phyloP scores from a whole-genome alignment of 768 basidiomycete species.

The Mrakia hoshinonis region DNA sequence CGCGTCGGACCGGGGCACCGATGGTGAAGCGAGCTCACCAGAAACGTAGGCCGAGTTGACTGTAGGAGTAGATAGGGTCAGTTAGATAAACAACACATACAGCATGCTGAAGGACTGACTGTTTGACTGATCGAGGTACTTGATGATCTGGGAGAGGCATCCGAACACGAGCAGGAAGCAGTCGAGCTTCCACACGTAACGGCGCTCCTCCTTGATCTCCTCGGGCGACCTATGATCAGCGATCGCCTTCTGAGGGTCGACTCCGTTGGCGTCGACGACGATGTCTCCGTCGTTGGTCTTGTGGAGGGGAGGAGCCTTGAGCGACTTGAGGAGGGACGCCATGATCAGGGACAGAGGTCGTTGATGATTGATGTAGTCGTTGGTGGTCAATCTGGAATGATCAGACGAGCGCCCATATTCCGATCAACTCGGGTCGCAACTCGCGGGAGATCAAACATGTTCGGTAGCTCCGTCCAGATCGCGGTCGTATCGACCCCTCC shows the following conservation, averaged over 20 bases:
- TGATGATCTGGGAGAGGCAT: conserved; percentile 34
- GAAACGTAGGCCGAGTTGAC: background rate
- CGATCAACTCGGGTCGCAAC: no score
- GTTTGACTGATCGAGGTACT: conserved; percentile 33
- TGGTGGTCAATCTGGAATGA: background rate
- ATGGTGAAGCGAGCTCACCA: background rate
- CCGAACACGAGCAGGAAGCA: conserved; percentile 32
- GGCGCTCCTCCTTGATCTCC: conserved; percentile 16
- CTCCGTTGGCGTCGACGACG: background rate
- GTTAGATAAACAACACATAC: no score
- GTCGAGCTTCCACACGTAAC: conserved; percentile 34
- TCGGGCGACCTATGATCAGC: background rate
- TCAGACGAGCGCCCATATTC: no score
- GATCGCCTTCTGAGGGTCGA: conserved; percentile 8
- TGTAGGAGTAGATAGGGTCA: no score
- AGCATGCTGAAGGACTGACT: no score
- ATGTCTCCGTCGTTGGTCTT: background rate
- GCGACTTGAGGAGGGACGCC: background rate
- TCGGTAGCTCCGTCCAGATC: no score
- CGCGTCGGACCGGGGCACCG: background rate
- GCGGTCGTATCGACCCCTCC: no score
- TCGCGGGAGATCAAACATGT: no score
- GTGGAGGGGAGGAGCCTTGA: background rate
- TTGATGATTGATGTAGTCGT: background rate
- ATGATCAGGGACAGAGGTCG: background rate